A percentile compares a stretch with the other conserved stretches of the same genome.
These are phyloP conservation scores for Pochonia chlamydosporia DNA, from an alignment of 2,329 filamentous ascomycete genomes.

Conservation along the genomic window DNA sequence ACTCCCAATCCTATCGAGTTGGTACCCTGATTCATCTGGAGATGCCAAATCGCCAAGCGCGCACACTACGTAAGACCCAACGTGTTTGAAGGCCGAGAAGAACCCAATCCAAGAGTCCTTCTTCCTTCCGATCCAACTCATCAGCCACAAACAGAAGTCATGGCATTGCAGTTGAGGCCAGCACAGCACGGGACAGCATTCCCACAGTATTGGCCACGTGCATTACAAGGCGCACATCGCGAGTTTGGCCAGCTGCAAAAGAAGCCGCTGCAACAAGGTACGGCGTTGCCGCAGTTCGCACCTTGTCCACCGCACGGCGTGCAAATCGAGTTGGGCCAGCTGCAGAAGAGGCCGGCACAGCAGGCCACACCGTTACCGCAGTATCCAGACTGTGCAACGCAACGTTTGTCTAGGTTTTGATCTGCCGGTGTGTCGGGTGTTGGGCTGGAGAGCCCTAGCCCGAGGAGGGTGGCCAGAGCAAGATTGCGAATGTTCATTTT, in stretches of 20 bases:
- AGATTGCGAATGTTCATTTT: not conserved
- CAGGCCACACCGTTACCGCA: conserved; percentile 1
- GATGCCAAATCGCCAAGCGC: too few relatives aligned
- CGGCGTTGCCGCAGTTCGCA: conserved; percentile 2
- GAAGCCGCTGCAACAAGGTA: conserved; percentile 1
- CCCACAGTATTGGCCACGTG: not conserved
- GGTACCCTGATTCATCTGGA: too few relatives aligned
- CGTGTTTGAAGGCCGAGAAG: too few relatives aligned
- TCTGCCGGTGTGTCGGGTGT: not conserved
- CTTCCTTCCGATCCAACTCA: too few relatives aligned
- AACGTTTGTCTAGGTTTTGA: not conserved
- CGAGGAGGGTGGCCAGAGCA: not conserved
- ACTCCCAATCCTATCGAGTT: too few relatives aligned
- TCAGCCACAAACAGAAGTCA: not conserved
- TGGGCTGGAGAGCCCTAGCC: conserved; percentile 1
- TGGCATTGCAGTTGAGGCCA: not conserved
- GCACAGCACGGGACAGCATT: conserved; percentile 5
- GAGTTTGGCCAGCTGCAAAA: conserved; percentile 1
- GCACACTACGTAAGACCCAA: too few relatives aligned
- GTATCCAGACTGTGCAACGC: not conserved
- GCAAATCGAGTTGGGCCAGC: conserved; percentile 1
- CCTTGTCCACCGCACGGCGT: not conserved
- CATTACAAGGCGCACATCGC: not conserved
- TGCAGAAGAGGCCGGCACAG: conserved; percentile 5
- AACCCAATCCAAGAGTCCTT: too few relatives aligned